Evolutionary conservation across 2,329 filamentous ascomycete genomes (phyloP).

Genomic region (Alternaria infectoria): DNA sequence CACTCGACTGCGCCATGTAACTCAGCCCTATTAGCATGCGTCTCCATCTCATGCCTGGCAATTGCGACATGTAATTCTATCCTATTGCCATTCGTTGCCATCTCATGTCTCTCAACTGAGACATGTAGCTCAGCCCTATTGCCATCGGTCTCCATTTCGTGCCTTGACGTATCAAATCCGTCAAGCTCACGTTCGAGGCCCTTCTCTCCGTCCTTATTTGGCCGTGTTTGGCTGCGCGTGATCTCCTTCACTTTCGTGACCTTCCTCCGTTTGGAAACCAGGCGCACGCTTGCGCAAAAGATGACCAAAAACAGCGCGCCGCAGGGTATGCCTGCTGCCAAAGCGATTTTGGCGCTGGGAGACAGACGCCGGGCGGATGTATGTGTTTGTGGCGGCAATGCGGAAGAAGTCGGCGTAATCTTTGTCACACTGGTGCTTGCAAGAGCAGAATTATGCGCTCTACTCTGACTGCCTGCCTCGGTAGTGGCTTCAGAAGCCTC

Average conservation of each 20-base stretch:
- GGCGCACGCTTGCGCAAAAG: not conserved
- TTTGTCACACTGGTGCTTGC: not conserved
- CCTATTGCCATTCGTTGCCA: not conserved
- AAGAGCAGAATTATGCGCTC: not conserved
- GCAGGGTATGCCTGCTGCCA: not conserved
- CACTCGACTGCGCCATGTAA: not conserved
- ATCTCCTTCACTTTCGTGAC: not conserved
- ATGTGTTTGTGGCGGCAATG: not conserved
- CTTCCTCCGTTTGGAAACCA: not conserved
- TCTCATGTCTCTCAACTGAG: not conserved
- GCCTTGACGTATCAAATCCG: not conserved
- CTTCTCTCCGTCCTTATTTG: not conserved
- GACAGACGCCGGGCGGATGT: not conserved
- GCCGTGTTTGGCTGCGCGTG: not conserved
- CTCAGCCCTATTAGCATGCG: not conserved
- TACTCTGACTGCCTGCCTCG: not conserved
- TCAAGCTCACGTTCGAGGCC: not conserved
- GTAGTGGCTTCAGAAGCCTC: not conserved
- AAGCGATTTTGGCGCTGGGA: not conserved
- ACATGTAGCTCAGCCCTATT: not conserved
- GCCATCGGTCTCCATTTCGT: not conserved
- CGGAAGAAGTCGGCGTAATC: not conserved
- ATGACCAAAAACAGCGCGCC: not conserved
- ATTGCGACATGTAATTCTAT: not conserved
- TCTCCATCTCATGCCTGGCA: not conserved